Evolutionary conservation across 1,284 basidiomycete genomes (phyloP), one percentile per base, ranked within the genome.

Genomic region (Schizophyllum amplum): DNA sequence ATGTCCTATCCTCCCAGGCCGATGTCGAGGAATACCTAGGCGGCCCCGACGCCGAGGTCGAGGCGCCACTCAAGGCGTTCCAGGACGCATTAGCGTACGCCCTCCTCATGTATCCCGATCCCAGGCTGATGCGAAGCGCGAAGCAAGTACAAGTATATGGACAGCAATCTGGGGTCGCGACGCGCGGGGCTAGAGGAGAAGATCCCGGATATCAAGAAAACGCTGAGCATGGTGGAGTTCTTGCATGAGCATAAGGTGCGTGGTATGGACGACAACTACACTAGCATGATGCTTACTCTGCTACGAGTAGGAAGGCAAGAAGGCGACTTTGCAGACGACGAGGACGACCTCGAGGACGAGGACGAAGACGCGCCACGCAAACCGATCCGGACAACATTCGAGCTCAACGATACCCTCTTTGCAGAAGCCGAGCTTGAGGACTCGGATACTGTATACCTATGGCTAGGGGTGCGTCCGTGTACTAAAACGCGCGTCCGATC

Each of bases 141-240:
- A 69, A 98, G 94, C 61, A 98, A 99, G 78, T 99, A 99, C 78
- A 90, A 92, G 59, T 97, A 96, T 74, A 98, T 99, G 96, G 96
- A 98, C 66, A 76, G 85, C 33, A 95, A 87, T 67, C 78, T 96
- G 52, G 78, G 86, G 13, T 89, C 94, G 68, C 81, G 94, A 51
- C 80, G 90, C 54, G 79, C 81, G 57, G 86, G 87, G 1, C 77
- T 98, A 4, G 88, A 93, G 64, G 91, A 92, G 61, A 98, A 99
- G 79, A 95, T 98, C 52, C 96, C 96, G 0, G 97, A 99, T 71
- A 95, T 99, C 66, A 83, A 85, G 66, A 94, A 96, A 74, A 98
- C 95, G 1, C 73, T 99, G 51, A 77, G 80, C 57, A 97, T 98
- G 81, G 93, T 99, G 25, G 83, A 90, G 66, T 91, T 84, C 67